Evolutionary conservation across 1,284 basidiomycete genomes (phyloP), one percentile per base, ranked within the genome.

Genomic region (Gymnopus androsaceus): DNA sequence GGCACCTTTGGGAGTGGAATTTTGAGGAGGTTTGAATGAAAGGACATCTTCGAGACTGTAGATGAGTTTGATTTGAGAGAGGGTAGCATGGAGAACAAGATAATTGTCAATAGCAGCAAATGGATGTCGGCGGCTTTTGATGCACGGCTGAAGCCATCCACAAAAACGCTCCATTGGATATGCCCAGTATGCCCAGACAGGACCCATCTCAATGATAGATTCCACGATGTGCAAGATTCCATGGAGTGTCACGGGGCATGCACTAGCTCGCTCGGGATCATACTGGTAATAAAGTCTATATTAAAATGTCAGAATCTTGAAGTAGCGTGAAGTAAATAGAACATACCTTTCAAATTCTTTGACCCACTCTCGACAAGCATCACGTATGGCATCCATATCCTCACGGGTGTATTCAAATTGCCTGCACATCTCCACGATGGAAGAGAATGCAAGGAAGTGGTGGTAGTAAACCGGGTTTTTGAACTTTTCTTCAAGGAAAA

Each of bases 161-260:
- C 74, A 76, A 46, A 63, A 76, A 0, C 72, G 63, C 54, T 78
- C 75, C 64, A 75, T 71, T 4, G 60, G 67, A 55, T 73, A 77
- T 2, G 72, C 67, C 76, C 75, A 77, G 2, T 64, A 65, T 3
- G 65, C 58, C 74, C 73, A 76, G 0, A 68, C 62, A 4, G 75
- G 74, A 2, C 74, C 74, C 47, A 64, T 64, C 2, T 55, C 51
- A 0, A 54, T 45, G n/a, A 77, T 72, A 46, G 67, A 63, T 33
- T 69, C 62, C 1, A 66, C 61, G 47, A 75, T 54, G 46, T 77
- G 75, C 0, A 78, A 65, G 0, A 75, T 56, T 0, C 66, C 69
- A 63, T 76, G 74, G 15, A 75, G 62, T 1, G 71, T 72, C 5
- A 75, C 51, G 1, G 69, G 64, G 50, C 72, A 75, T 0, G 61